Evolutionary conservation across 495 filamentous ascomycete species (phyloP).

Genomic region (Penicillium cataractarum): DNA sequence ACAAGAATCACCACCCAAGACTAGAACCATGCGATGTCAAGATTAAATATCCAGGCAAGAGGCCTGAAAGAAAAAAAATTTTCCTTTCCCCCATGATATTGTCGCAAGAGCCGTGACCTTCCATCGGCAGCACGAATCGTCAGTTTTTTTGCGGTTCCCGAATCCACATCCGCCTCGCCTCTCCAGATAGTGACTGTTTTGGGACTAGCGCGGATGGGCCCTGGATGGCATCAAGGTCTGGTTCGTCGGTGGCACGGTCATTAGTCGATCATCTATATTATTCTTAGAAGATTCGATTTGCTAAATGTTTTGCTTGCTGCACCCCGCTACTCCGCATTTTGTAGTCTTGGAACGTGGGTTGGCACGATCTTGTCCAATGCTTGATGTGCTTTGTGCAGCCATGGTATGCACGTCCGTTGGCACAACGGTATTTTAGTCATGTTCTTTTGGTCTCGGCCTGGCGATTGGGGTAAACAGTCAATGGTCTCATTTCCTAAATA

Average conservation of each 20-base stretch:
- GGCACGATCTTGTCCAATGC: background rate
- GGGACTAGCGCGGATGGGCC: slow-evolving; percentile 27
- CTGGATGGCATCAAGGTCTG: slow-evolving; percentile 8
- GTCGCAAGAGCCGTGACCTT: slow-evolving; percentile 1
- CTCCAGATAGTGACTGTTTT: slow-evolving; percentile 32
- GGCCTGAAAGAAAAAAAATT: slow-evolving; percentile 4
- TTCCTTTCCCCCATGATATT: background rate
- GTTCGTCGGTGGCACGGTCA: slow-evolving; percentile 9
- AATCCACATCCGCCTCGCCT: slow-evolving; percentile 19
- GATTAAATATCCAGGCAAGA: background rate
- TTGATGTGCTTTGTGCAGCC: background rate
- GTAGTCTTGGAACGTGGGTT: background rate
- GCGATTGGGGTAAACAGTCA: background rate
- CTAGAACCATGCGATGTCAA: background rate
- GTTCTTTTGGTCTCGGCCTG: background rate
- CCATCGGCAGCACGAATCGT: slow-evolving; percentile 2
- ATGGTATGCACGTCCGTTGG: background rate
- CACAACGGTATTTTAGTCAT: background rate
- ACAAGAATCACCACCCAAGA: background rate
- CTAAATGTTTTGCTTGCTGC: slow-evolving; percentile 18
- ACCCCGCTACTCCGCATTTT: slow-evolving; percentile 20
- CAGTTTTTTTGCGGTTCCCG: slow-evolving; percentile 4
- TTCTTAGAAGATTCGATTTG: slow-evolving; percentile 27
- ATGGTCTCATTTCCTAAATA: too few relatives aligned
- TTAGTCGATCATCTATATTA: slow-evolving; percentile 11